Evolutionary conservation across 805 yeast genomes (phyloP).

Genomic region (Middelhovenomyces tepae): DNA sequence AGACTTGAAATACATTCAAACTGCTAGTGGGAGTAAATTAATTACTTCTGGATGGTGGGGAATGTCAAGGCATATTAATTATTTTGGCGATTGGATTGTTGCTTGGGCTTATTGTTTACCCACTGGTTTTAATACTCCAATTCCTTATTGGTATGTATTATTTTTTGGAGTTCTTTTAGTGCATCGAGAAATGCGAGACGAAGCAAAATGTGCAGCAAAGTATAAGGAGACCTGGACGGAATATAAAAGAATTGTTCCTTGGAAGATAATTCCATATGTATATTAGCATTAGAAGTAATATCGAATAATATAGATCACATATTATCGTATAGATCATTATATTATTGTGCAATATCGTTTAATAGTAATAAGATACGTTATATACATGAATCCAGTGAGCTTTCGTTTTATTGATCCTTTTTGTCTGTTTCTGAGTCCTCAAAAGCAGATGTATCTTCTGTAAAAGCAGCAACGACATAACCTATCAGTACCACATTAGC

Average conservation of each 20-base stretch:
- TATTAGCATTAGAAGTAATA: conserved; percentile 38
- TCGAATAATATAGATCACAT: conserved; percentile 2
- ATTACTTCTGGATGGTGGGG: conserved; percentile 97
- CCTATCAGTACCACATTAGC: conserved; percentile 64
- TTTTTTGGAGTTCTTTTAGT: conserved; percentile 76
- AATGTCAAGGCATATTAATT: conserved; percentile 82
- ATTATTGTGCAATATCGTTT: not conserved
- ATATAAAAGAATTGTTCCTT: conserved; percentile 76
- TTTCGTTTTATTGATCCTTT: conserved; percentile 11
- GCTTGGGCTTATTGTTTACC: conserved; percentile 90
- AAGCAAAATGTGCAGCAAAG: conserved; percentile 77
- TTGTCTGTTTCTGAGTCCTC: conserved; percentile 12
- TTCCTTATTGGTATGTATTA: conserved; percentile 79
- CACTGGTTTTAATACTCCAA: conserved; percentile 69
- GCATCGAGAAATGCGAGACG: conserved; percentile 89
- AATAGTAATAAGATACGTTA: not conserved
- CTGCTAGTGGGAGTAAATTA: conserved; percentile 70
- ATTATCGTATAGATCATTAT: not conserved
- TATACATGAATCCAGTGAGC: not conserved
- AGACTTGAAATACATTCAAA: conserved; percentile 59
- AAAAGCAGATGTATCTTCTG: conserved; percentile 42
- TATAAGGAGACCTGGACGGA: conserved; percentile 82
- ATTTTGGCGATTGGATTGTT: conserved; percentile 90
- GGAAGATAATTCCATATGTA: conserved; percentile 80
- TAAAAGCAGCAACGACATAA: conserved; percentile 60